phyloP scores from a whole-genome alignment of 2,329 filamentous ascomycete genomes.

The Fusarium nematophilum region DNA sequence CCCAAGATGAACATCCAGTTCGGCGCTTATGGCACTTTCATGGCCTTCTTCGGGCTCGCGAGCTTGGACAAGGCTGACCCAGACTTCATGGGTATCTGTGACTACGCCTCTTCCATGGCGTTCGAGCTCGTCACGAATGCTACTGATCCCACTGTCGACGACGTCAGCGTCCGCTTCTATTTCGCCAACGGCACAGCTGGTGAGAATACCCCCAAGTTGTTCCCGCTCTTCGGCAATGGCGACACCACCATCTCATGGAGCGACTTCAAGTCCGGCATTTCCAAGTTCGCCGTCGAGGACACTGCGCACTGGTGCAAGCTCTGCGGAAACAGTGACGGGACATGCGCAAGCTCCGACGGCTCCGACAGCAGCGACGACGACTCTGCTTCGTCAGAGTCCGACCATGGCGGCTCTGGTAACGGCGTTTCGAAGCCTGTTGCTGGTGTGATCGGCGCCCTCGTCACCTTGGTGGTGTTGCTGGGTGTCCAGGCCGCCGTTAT shows the following conservation, averaged over 20 bases:
- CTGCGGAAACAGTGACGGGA: constrained; percentile 78
- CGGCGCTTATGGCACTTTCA: constrained; percentile 70
- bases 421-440: constrained; percentile 78
- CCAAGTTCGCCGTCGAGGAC: constrained; percentile 73
- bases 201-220: constrained; percentile 62
- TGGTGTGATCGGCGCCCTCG: constrained; percentile 82
- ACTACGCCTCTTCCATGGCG: constrained; percentile 84
- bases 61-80: constrained; percentile 61
- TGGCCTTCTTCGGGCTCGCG: constrained; percentile 72
- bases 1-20: constrained; percentile 65
- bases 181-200: constrained; percentile 69
- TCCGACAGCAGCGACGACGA: constrained; percentile 39
- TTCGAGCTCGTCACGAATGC: constrained; percentile 77
- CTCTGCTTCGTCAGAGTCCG: constrained; percentile 32
- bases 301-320: constrained; percentile 77
- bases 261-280: constrained; percentile 73
- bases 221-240: constrained; percentile 69
- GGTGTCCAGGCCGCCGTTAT: constrained; percentile 58
- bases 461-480: constrained; percentile 65
- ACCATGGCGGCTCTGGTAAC: constrained; percentile 38
- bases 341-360: constrained; percentile 62
- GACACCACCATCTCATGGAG: constrained; percentile 71
- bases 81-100: constrained; percentile 81
- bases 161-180: constrained; percentile 70
- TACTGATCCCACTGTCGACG: constrained; percentile 55